Conservation (phyloP, 306 rosid genomes). For the Macrotyloma uniflorum region DNA sequence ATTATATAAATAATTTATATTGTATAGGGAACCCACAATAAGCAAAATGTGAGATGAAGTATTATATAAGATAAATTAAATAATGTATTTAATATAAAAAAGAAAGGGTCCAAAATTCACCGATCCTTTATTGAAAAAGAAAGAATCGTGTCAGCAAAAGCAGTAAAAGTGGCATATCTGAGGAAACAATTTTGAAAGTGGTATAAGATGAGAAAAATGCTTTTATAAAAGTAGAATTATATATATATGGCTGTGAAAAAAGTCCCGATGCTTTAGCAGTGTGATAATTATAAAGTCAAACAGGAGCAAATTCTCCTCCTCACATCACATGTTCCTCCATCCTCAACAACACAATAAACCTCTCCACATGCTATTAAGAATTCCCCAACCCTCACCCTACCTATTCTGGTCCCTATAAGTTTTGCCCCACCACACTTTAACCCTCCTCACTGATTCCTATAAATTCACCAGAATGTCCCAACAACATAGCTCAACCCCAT, state of each 20-base stretch:
- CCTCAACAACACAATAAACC: constrained; percentile 20
- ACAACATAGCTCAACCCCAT: constrained; percentile 5
- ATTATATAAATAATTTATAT: too few relatives aligned
- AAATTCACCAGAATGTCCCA: constrained; percentile 17
- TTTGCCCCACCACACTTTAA: constrained; percentile 11
- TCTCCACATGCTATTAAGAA: constrained; percentile 19
- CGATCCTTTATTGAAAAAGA: not conserved
- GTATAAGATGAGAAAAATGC: constrained; percentile 21
- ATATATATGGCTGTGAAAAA: constrained; percentile 4
- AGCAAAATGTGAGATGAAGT: not conserved
- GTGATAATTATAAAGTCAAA: constrained; percentile 31
- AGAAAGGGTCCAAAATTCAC: not conserved
- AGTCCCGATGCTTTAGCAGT: constrained; percentile 19
- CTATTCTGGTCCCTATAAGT: constrained; percentile 10
- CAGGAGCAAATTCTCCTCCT: constrained; percentile 20
- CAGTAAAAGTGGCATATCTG: constrained; percentile 20
- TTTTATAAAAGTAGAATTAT: constrained; percentile 4
- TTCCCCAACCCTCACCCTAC: constrained; percentile 22
- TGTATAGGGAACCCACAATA: too few relatives aligned
- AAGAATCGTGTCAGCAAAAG: constrained; percentile 34
- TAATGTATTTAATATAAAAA: not conserved
- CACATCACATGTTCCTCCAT: constrained; percentile 7
- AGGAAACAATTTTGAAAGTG: constrained; percentile 24
- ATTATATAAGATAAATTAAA: not conserved
- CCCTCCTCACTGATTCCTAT: constrained; percentile 35